phyloP scores from a whole-genome alignment of 2,329 filamentous ascomycete species.

The Cladosporium sp. region DNA sequence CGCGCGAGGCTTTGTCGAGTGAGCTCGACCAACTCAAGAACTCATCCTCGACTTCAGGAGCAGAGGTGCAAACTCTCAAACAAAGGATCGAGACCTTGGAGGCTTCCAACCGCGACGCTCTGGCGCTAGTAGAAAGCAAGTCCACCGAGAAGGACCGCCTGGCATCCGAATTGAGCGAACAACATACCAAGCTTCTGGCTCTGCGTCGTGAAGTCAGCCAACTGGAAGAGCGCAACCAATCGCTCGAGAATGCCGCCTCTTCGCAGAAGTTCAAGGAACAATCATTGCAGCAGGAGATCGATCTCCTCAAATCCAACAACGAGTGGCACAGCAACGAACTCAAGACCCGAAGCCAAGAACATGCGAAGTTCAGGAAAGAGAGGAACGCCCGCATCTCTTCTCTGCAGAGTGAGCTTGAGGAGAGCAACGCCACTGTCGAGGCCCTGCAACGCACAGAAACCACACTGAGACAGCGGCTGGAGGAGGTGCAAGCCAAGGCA shows the following conservation, averaged over 20 bases:
- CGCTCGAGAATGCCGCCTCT: slow-evolving; percentile 71
- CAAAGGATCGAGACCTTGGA: slow-evolving; percentile 83
- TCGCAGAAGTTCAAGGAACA: slow-evolving; percentile 88
- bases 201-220: slow-evolving; percentile 75
- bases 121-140: slow-evolving; percentile 86
- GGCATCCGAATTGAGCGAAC: slow-evolving; percentile 77
- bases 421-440: slow-evolving; percentile 71
- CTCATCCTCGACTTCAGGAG: slow-evolving; percentile 65
- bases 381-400: slow-evolving; percentile 86
- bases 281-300: slow-evolving; percentile 82
- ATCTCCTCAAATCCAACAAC: slow-evolving; percentile 79
- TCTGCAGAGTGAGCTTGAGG: slow-evolving; percentile 82
- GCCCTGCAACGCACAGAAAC: slow-evolving; percentile 74
- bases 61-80: slow-evolving; percentile 70
- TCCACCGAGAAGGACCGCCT: slow-evolving; percentile 80
- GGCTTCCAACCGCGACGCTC: slow-evolving; percentile 83
- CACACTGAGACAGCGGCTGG: slow-evolving; percentile 72
- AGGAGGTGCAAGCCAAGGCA: slow-evolving; percentile 78
- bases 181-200: slow-evolving; percentile 82
- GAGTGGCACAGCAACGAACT: slow-evolving; percentile 92
- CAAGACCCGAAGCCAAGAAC: slow-evolving; percentile 81
- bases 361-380: slow-evolving; percentile 87
- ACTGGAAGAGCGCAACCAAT: slow-evolving; percentile 78
- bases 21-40: slow-evolving; percentile 76
- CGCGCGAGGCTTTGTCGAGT: slow-evolving; percentile 69